These are phyloP conservation scores for Geosmithia putterillii DNA, from an alignment of 2,329 filamentous ascomycete species.

Conservation along the genomic window DNA sequence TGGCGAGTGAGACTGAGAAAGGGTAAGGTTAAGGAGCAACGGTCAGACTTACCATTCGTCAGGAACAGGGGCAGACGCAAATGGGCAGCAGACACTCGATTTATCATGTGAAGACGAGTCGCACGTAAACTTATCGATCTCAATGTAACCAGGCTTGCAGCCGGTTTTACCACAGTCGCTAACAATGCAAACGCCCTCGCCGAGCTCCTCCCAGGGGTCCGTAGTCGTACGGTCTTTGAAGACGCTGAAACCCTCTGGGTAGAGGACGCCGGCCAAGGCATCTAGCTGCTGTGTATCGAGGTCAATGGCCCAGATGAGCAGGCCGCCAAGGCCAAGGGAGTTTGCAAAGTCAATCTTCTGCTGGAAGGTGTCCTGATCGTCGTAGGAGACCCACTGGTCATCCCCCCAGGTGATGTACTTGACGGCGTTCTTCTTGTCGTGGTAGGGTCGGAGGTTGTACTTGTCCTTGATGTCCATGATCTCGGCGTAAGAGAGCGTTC, in stretches of 20 bases:
- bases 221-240: constrained; percentile 4
- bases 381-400: constrained; percentile 9
- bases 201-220: background rate
- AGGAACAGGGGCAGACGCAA: constrained; percentile 14
- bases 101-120: constrained; percentile 8
- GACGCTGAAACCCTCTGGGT: constrained; percentile 3
- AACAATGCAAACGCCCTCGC: background rate
- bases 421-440: constrained; percentile 1
- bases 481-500: constrained; percentile 11
- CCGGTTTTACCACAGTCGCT: background rate
- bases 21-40: too few species aligned
- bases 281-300: constrained; percentile 5
- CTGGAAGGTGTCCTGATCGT: constrained; percentile 21
- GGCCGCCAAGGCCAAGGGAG: constrained; percentile 13
- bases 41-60: background rate
- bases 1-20: too few species aligned
- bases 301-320: constrained; percentile 15
- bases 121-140: background rate
- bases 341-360: constrained; percentile 19
- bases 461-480: constrained; percentile 10
- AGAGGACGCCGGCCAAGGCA: constrained; percentile 7
- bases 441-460: constrained; percentile 6
- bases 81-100: constrained; percentile 17
- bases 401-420: constrained; percentile 3
- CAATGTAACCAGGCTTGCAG: background rate